Evolutionary conservation across 1,284 basidiomycete species (phyloP).

Genomic region (Sphaerobolus stellatus): DNA sequence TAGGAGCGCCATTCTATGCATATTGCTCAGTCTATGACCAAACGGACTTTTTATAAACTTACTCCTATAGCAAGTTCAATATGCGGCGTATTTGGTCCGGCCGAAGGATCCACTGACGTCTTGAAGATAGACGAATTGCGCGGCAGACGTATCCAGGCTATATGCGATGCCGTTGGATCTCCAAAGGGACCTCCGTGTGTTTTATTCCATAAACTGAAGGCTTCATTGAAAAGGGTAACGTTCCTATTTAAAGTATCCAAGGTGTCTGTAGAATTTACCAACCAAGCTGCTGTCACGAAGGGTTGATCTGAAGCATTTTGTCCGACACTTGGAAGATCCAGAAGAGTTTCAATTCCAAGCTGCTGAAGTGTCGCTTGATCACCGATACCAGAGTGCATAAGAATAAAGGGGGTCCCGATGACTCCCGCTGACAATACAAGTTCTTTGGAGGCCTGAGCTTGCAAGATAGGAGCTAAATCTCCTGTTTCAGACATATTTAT

Average conservation of each 20-base stretch:
- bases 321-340: constrained; percentile 32
- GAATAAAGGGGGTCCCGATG: constrained; percentile 35
- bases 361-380: constrained; percentile 23
- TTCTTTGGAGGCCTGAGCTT: neutral
- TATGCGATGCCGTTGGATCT: constrained; percentile 11
- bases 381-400: constrained; percentile 39
- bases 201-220: constrained; percentile 24
- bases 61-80: constrained; percentile 16
- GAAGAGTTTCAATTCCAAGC: constrained; percentile 24
- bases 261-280: constrained; percentile 23
- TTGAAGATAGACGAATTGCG: constrained; percentile 30
- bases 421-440: constrained; percentile 31
- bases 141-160: constrained; percentile 33
- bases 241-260: constrained; percentile 15
- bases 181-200: constrained; percentile 27
- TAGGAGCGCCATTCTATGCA: constrained; percentile 5
- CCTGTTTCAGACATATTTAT: neutral
- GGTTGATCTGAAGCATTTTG: constrained; percentile 41
- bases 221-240: neutral
- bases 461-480: neutral
- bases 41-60: constrained; percentile 13
- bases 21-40: neutral
- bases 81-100: constrained; percentile 26
- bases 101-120: constrained; percentile 33
- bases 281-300: constrained; percentile 15